Base-by-base conservation (phyloP, 768 basidiomycete species). In the Mycena vulgaris region DNA sequence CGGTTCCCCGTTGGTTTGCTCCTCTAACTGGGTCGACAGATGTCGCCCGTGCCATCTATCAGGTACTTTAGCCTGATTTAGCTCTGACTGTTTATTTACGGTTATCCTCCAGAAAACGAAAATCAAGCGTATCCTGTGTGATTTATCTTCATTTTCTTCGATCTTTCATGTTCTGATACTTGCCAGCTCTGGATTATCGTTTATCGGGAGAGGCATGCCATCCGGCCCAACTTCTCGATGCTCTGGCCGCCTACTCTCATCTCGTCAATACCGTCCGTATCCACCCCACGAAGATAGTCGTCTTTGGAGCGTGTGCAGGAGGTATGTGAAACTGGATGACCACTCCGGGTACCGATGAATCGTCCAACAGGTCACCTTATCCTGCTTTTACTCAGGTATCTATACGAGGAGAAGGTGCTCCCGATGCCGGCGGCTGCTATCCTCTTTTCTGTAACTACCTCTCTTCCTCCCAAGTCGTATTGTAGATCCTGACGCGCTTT, bases 211-310 rank as follows among this genome's bases (percentile, higher is more conserved):
- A 77, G 62, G 60, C 73, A 28, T 72, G 71, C 48, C 77, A 78
- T 66, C 89, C 89, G 1, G 84, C 85, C 0, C 85, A 86, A 7
- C 79, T 91, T 2, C 71, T 89, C 23, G 89, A 90, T 74, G 87
- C 83, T 1, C 53, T 89, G 14, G 82, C 88, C 0, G 88, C 83
- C 9, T 90, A 88, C 72, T 53, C 78, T 14, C 85, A 89, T 80
- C 85, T 90, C 37, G 76, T 86, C 31, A 72, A 84, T 13, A 76
- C 69, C 21, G 71, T 86, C 45, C 80, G 82, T 0, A 85, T 88
- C 17, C 39, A 39, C 10, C 39, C 39, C 14, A 10, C 39, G 9
- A 10, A 16, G 39, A 39, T 39, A 39, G 39, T 39, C 3, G 39
- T 39, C 9, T 16, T 39, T 39, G 39, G 39, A 8, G 39, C 14